Evolutionary conservation across 768 basidiomycete species (phyloP).

Genomic region (Boletellus ananas): DNA sequence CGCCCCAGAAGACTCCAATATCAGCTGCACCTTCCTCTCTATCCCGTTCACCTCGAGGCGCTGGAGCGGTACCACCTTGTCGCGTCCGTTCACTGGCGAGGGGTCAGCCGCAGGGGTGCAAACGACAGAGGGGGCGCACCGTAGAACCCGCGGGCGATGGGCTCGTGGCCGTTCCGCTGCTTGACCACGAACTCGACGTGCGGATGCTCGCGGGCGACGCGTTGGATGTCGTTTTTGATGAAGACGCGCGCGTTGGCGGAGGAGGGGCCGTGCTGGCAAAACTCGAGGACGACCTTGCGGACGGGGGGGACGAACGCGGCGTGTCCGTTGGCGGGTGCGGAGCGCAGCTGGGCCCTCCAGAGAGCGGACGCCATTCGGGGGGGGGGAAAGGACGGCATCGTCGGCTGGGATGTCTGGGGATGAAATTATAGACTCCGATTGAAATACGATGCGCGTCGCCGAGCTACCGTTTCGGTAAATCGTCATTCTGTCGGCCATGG

Average conservation of each 20-base stretch:
- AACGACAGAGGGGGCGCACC: slow-evolving; percentile 37
- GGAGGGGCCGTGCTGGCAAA: slow-evolving; percentile 78
- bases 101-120: slow-evolving; percentile 10
- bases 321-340: slow-evolving; percentile 72
- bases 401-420: slow-evolving; percentile 23
- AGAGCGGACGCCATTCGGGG: slow-evolving; percentile 41
- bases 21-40: slow-evolving; percentile 72
- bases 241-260: slow-evolving; percentile 69
- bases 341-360: slow-evolving; percentile 46
- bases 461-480: slow-evolving; percentile 14
- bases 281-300: slow-evolving; percentile 88
- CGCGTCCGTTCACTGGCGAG: slow-evolving; percentile 72
- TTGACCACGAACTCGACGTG: slow-evolving; percentile 83
- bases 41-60: slow-evolving; percentile 71
- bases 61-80: slow-evolving; percentile 84
- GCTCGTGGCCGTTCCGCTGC: slow-evolving; percentile 70
- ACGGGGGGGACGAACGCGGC: slow-evolving; percentile 68
- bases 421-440: slow-evolving; percentile 20
- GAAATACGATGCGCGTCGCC: slow-evolving; percentile 15
- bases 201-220: slow-evolving; percentile 67
- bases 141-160: slow-evolving; percentile 81
- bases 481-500: slow-evolving; percentile 47
- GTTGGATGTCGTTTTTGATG: slow-evolving; percentile 57
- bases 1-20: slow-evolving; percentile 83
- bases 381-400: not conserved